A percentile compares a stretch with the other conserved stretches of the same genome.
Evolutionary conservation across 441 rosid species (phyloP).

Genomic region (Populus tomentosa): DNA sequence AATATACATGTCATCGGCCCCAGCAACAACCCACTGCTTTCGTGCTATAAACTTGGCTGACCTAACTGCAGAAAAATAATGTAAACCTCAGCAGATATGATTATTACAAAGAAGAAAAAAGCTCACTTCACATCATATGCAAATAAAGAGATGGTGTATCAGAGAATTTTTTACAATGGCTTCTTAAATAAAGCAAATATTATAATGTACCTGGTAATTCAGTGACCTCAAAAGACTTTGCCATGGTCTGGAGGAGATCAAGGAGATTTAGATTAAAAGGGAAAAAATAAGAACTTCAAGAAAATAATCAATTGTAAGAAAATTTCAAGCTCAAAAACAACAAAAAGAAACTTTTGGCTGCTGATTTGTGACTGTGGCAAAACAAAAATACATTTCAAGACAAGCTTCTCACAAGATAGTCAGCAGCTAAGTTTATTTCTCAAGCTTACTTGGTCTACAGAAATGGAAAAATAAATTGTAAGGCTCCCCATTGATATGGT

Average conservation of each 20-base stretch:
- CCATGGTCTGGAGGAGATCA: constrained; percentile 39
- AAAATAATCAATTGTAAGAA: not conserved
- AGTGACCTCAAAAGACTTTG: constrained; percentile 66
- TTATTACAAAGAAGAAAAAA: not conserved
- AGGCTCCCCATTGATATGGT: not conserved
- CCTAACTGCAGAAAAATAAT: constrained; percentile 49
- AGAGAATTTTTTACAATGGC: not conserved
- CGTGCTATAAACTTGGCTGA: constrained; percentile 71
- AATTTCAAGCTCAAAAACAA: not conserved
- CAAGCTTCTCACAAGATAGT: not conserved
- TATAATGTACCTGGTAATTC: constrained; percentile 62
- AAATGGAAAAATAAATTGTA: not conserved
- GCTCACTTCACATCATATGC: not conserved
- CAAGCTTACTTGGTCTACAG: not conserved
- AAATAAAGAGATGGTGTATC: not conserved
- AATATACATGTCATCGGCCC: constrained; percentile 74
- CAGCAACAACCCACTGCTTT: constrained; percentile 88
- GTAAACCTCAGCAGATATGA: not conserved
- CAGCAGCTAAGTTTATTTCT: not conserved
- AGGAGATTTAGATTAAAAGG: not conserved
- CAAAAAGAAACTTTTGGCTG: not conserved
- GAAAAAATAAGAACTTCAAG: not conserved
- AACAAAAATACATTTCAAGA: not conserved
- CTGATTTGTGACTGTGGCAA: not conserved
- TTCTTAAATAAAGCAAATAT: not conserved